Base-by-base conservation (phyloP, 2,329 filamentous ascomycete genomes). In the Colletotrichum karsti region DNA sequence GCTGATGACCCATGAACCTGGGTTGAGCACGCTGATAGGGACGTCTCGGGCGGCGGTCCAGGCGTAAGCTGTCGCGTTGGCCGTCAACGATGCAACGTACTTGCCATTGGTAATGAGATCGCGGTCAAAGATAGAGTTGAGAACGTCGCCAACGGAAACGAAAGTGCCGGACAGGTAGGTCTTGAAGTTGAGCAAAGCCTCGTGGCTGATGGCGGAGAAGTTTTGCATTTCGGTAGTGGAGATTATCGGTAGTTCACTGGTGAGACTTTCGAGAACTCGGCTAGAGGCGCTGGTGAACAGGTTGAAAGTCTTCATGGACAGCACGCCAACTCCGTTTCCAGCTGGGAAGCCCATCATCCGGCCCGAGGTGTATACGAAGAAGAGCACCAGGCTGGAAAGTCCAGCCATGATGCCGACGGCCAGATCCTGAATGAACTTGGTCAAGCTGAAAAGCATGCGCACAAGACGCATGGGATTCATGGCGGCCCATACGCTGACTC, bases 391-490 rank as follows among this genome's bases (percentile, higher is more conserved):
- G 12, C 70, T 71, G 12, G 61, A 44, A 6, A 69, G 12, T 3
- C 61, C 68, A 30, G 67, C 92, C 20, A 89, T 81, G 33, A 89
- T 74, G 41, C 93, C 87, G n/a, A 96, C 85, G 3, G 87, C 85
- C 5, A 89, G 81, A 75, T 98, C 95, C 69, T 97, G 92, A 30
- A 94, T 78, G 48, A 97, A 85, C 74, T 94, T 94, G n/a, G 92
- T 92, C 42, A 91, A 77, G 61, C 90, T 88, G 46, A 95, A 93
- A 9, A 94, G 76, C 42, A 94, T 85, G 53, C 90, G 89, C 22
- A 97, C 82, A 4, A 95, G 90, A 13, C 94, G 87, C 77, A 93
- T 82, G 2, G 95, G 95, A 72, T 94, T 94, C 12, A 93, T 93
- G 24, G 95, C 77, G 55, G 95, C 84, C 76, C 95, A 91, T 46